A percentile compares a stretch with the other conserved stretches of the same genome.
phyloP scores from a whole-genome alignment of 768 basidiomycete genomes.

The Collybia mongolica region DNA sequence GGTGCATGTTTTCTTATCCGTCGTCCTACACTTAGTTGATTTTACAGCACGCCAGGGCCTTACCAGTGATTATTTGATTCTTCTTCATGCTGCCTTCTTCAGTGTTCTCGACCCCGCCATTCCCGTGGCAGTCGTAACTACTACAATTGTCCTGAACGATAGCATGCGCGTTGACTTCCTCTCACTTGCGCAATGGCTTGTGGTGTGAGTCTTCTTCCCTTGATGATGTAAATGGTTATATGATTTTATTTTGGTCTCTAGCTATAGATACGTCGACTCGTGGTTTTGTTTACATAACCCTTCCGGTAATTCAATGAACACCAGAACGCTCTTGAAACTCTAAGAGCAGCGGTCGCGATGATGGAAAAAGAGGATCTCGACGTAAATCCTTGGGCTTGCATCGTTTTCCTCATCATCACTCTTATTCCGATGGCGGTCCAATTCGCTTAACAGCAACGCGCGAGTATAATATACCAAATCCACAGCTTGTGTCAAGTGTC shows the following conservation, averaged over 20 bases:
- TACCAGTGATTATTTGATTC: too few relatives aligned
- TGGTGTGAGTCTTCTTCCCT: slow-evolving; percentile 40
- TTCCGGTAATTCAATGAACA: slow-evolving; percentile 50
- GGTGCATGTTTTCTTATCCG: slow-evolving; percentile 34
- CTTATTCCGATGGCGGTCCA: slow-evolving; percentile 56
- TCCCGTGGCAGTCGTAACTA: slow-evolving; percentile 7
- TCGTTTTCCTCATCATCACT: slow-evolving; percentile 46
- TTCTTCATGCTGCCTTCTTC: slow-evolving; percentile 68
- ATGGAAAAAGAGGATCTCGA: slow-evolving; percentile 45
- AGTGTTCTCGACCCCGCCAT: slow-evolving; percentile 45
- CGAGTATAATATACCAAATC: not conserved
- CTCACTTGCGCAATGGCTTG: slow-evolving; percentile 65
- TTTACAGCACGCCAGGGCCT: slow-evolving; percentile 38
- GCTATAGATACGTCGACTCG: slow-evolving; percentile 60
- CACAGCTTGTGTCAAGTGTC: slow-evolving; percentile 62
- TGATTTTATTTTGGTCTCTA: slow-evolving; percentile 16
- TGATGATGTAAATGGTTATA: not conserved
- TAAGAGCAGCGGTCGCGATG: slow-evolving; percentile 37
- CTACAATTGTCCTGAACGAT: slow-evolving; percentile 36
- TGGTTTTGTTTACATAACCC: slow-evolving; percentile 70
- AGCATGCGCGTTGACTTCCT: slow-evolving; percentile 46
- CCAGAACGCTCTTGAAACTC: slow-evolving; percentile 43
- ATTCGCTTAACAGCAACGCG: not conserved
- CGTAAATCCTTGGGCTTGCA: slow-evolving; percentile 62
- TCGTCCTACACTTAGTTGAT: not conserved